Evolutionary conservation across 1,284 basidiomycete genomes (phyloP), one percentile per base, ranked within the genome.

Genomic region (Naganishia sp.): DNA sequence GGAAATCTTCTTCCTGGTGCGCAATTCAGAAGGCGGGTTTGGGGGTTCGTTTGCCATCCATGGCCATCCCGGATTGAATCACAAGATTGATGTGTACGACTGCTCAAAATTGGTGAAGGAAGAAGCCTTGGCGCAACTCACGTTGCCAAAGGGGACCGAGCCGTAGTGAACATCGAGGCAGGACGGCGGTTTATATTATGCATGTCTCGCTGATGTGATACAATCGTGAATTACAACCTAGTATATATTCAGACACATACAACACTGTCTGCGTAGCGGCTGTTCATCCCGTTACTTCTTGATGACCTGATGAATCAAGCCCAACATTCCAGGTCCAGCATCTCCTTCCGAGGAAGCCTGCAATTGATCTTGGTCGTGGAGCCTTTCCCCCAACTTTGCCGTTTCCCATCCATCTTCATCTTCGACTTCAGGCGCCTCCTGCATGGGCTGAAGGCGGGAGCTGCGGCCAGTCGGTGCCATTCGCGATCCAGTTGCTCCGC

Each of bases 21-120:
- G 70, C 43, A 69, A 70, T 46, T 63, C 63, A 21, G 75, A 75
- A 16, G 75, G 74, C 6, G 77, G 88, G 72, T 83, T 39, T 77
- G 83, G 73, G n/a, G 81, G 73, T 13, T 74, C 71, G 13, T 79
- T 84, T 16, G 90, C 90, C 70, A 80, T 94, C 1, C 89, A 91
- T 31, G 83, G 83, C 16, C 82, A 92, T 69, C 85, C 87, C 57
- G 89, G 88, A 2, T 86, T 94, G 53, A 94, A 94, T 73, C 92
- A 94, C 77, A 83, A 90, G 42, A 93, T 88, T 70, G 82, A 82
- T n/a, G 87, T 92, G 48, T 84, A 77, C 73, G 72, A 68, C 46
- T 79, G 74, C 70, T 69, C 68, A 55, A 75, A 70, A 1, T 66
- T 73, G 15, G 64, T 78, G 0, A 67, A 65, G 16, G 72, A 73